A percentile compares a stretch with the other conserved stretches of the same genome.
Conservation (phyloP, 1,284 basidiomycete genomes). For the Boletus smithii region DNA sequence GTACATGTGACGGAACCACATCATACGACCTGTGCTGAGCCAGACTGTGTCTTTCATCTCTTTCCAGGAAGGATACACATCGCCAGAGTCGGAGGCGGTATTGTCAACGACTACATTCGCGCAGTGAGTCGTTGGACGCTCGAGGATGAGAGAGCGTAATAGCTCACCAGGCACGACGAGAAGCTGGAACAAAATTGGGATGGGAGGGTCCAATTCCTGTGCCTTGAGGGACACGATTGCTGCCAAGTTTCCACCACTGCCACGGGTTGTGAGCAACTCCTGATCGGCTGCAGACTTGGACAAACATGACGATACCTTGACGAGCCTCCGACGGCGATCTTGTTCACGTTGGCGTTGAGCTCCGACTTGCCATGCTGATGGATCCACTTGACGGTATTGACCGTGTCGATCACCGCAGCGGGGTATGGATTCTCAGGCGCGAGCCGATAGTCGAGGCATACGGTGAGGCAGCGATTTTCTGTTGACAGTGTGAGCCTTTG, state of each 20-base stretch:
- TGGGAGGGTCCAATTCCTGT: constrained; percentile 44
- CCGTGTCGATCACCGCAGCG: constrained; percentile 52
- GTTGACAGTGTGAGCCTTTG: constrained; percentile 11
- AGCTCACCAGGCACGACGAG: constrained; percentile 53
- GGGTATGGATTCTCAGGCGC: constrained; percentile 60
- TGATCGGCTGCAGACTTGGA: too few species aligned
- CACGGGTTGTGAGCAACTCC: constrained; percentile 1
- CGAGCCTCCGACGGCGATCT: constrained; percentile 51
- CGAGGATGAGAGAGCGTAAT: background rate
- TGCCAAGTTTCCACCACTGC: constrained; percentile 70
- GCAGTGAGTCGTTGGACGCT: too few species aligned
- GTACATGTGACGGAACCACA: constrained; percentile 70
- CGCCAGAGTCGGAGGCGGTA: constrained; percentile 42
- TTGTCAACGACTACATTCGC: constrained; percentile 55
- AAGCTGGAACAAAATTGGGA: constrained; percentile 60
- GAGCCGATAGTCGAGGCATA: constrained; percentile 50
- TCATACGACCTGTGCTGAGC: constrained; percentile 61
- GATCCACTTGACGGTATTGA: constrained; percentile 66
- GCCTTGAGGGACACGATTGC: constrained; percentile 66
- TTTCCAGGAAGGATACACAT: constrained; percentile 50
- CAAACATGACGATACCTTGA: constrained; percentile 57
- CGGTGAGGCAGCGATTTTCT: constrained; percentile 31
- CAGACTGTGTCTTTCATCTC: constrained; percentile 58
- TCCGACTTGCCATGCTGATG: constrained; percentile 40
- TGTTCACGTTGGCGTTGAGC: constrained; percentile 41